Evolutionary conservation across 768 basidiomycete genomes (phyloP).

Genomic region (Dacryopinax primogenitus): DNA sequence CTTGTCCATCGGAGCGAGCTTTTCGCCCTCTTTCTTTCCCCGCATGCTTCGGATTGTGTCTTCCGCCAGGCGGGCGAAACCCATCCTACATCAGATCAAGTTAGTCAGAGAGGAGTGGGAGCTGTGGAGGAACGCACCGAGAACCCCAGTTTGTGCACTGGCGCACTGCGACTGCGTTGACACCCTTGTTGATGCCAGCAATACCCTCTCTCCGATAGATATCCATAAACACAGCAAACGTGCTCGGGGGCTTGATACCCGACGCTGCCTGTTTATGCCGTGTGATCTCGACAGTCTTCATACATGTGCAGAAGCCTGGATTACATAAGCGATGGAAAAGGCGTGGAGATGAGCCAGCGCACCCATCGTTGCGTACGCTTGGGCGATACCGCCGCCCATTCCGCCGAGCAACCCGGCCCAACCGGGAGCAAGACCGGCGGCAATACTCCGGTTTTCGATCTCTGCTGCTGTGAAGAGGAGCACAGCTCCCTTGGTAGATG

Average conservation of each 20-base stretch:
- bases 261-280: constrained; percentile 79
- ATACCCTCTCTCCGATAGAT: constrained; percentile 90
- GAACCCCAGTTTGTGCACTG: constrained; percentile 92
- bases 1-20: constrained; percentile 66
- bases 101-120: background rate
- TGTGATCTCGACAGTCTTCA: constrained; percentile 98
- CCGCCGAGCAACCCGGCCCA: constrained; percentile 84
- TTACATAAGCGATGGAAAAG: constrained; percentile 1
- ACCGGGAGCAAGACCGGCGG: constrained; percentile 63
- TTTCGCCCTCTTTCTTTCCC: constrained; percentile 68
- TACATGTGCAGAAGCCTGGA: constrained; percentile 92
- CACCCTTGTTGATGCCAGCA: constrained; percentile 96
- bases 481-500: constrained; percentile 94
- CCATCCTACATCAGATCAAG: constrained; percentile 51
- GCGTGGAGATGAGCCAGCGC: constrained; percentile 25
- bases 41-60: constrained; percentile 56
- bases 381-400: constrained; percentile 93
- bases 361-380: constrained; percentile 99
- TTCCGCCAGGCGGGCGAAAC: constrained; percentile 90
- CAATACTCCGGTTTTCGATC: constrained; percentile 57
- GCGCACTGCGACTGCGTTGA: constrained; percentile 84
- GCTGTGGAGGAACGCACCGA: constrained; percentile 39
- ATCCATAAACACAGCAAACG: constrained; percentile 87
- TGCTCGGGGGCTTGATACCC: constrained; percentile 78
- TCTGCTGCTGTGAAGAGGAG: constrained; percentile 93